These are phyloP conservation scores for Triangularia verruculosa DNA, from an alignment of 2,329 filamentous ascomycete species.

Conservation along the genomic window DNA sequence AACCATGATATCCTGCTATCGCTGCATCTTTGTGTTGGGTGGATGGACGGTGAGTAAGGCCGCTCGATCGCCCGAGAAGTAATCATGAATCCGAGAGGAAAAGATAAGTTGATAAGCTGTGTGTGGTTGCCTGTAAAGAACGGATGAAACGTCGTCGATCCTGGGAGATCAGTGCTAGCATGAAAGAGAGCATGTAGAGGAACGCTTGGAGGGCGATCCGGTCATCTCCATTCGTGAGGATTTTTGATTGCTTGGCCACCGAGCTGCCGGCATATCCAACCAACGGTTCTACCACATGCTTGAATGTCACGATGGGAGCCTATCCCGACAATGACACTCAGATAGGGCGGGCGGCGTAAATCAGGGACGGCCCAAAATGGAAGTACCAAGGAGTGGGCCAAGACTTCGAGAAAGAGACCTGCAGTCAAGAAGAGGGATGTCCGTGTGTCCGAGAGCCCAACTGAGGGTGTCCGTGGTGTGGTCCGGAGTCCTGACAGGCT, in stretches of 20 bases:
- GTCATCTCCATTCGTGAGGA: constrained; percentile 10
- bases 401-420: constrained; percentile 15
- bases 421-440: neutral
- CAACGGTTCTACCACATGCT: constrained; percentile 4
- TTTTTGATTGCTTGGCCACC: constrained; percentile 17
- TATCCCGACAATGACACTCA: neutral
- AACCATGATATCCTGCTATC: neutral
- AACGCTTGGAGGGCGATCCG: constrained; percentile 2
- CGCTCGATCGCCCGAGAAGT: neutral
- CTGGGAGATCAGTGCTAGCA: constrained; percentile 2
- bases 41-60: neutral
- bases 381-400: constrained; percentile 1
- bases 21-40: neutral
- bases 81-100: neutral
- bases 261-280: constrained; percentile 19
- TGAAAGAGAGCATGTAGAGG: neutral
- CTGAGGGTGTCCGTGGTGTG: constrained; percentile 8
- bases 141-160: constrained; percentile 18
- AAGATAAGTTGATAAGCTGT: neutral
- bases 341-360: neutral
- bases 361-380: neutral
- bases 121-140: constrained; percentile 6
- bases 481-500: constrained; percentile 8
- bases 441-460: constrained; percentile 1
- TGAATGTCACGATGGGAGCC: neutral